Base-by-base conservation (phyloP, 108 stramenopile genomes). In the Hondaea fermentalgiana region DNA sequence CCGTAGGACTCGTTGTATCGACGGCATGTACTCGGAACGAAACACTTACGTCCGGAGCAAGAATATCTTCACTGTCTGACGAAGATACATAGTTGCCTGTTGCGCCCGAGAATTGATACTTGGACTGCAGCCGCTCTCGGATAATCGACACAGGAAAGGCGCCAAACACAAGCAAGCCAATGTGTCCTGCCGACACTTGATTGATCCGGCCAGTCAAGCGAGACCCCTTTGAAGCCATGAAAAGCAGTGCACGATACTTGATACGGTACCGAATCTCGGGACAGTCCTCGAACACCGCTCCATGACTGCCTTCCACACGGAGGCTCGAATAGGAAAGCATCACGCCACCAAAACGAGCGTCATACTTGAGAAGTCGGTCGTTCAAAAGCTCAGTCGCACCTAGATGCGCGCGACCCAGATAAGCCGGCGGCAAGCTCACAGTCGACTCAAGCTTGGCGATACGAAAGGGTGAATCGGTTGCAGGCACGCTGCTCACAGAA, bases 301-400 rank as follows among this genome's bases (percentile, higher is more conserved):
- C 76, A 2, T n/a, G 25, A 6, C 19, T 16, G 51, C 51, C 76
- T 35, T 53, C 45, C 1, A 83, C 23, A 0, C 51, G 45, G 6
- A 83, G 49, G 23, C 49, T 53, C 12, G 76, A 83, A 45, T 83
- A 83, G 8, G 76, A 83, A 53, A 83, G 76, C 45, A 83, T 47
- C 17, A 83, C 76, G 4, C 76, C 76, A 6, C 76, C 76, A 35
- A 83, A 83, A 17, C 76, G 76, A 0, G 12, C 45, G 12, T 83
- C 76, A 23, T 83, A 83, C 76, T 83, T 53, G n/a, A 83, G 25
- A 55, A 83, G 76, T 12, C 76, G 76, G 51, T 47, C 76, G 51
- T 83, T 83, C 45, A 83, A 23, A 23, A 83, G 76, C 76, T 83
- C 76, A 23, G 17, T 83, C 3, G 51, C 51, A 23, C 76, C 76